Percentiles rank a stretch among this genome's conserved stretches.
These are phyloP conservation scores for Aspergillus awamori DNA, from an alignment of 2,329 filamentous ascomycete genomes.

Conservation along the genomic window DNA sequence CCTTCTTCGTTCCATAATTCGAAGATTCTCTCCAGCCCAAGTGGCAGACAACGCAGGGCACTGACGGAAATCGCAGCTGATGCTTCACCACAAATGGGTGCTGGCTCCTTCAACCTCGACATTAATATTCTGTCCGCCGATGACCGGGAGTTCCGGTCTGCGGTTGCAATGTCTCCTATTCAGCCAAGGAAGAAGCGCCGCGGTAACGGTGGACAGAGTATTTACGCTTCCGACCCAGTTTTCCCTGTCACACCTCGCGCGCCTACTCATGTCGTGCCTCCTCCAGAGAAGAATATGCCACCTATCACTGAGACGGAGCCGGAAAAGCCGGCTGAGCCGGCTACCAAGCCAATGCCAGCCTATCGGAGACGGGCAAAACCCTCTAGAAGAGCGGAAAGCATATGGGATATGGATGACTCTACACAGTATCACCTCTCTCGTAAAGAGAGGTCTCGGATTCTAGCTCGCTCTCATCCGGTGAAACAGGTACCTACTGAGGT, in stretches of 20 bases:
- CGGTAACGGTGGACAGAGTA: constrained; percentile 34
- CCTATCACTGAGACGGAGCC: constrained; percentile 19
- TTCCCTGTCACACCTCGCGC: constrained; percentile 32
- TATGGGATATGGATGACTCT: constrained; percentile 43
- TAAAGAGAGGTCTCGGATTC: constrained; percentile 18
- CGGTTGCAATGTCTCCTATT: constrained; percentile 37
- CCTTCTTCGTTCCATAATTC: constrained; percentile 20
- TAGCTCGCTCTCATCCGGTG: constrained; percentile 14
- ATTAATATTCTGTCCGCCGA: constrained; percentile 44
- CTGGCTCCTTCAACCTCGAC: constrained; percentile 36
- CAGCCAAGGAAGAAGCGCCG: constrained; percentile 43
- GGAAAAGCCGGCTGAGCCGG: neutral
- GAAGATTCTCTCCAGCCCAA: constrained; percentile 44
- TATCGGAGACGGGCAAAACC: constrained; percentile 28
- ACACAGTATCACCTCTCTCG: constrained; percentile 30
- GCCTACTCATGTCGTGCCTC: constrained; percentile 21
- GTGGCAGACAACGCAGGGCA: constrained; percentile 39
- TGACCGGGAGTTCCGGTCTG: constrained; percentile 42
- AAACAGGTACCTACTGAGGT: neutral
- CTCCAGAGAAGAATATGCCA: constrained; percentile 17
- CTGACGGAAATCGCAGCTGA: constrained; percentile 49
- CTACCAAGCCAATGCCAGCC: constrained; percentile 19
- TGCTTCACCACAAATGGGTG: constrained; percentile 42
- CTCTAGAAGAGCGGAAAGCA: constrained; percentile 29
- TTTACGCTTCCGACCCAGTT: constrained; percentile 34